Conservation (phyloP, 2,329 filamentous ascomycete species). For the Thielaviopsis populi region DNA sequence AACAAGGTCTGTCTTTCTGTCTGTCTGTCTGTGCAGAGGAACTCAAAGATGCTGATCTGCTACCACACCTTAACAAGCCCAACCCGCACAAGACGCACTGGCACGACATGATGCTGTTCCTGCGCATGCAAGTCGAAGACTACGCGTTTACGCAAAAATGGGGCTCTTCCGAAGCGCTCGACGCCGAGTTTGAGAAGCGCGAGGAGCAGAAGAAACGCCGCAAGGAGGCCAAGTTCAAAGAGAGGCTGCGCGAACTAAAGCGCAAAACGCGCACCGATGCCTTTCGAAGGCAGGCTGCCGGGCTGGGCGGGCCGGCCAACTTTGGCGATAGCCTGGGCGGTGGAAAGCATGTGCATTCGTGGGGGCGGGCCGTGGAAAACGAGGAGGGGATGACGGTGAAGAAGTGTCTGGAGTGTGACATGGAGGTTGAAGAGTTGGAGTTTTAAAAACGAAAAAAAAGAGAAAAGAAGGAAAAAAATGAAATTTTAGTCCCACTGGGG, state of each 20-base stretch:
- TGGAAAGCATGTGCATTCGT: conserved; percentile 76
- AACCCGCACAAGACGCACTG: conserved; percentile 94
- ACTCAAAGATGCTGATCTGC: conserved; percentile 69
- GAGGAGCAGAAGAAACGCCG: conserved; percentile 66
- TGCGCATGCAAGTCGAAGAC: conserved; percentile 85
- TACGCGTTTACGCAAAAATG: conserved; percentile 85
- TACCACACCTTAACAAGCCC: conserved; percentile 75
- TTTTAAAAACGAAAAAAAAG: conserved; percentile 28
- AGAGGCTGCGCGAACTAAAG: conserved; percentile 78
- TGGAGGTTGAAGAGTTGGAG: conserved; percentile 65
- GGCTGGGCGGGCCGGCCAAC: conserved; percentile 31
- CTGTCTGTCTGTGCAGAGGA: conserved; percentile 48
- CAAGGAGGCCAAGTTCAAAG: conserved; percentile 84
- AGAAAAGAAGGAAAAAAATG: neutral
- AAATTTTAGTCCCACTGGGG: conserved; percentile 15
- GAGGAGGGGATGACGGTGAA: conserved; percentile 64
- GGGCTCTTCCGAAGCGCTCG: conserved; percentile 72
- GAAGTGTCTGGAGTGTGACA: conserved; percentile 60
- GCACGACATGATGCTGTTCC: conserved; percentile 97
- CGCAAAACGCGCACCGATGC: conserved; percentile 85
- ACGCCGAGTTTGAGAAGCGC: conserved; percentile 73
- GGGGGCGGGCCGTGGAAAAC: conserved; percentile 55
- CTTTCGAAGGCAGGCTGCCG: conserved; percentile 56
- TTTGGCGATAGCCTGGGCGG: conserved; percentile 66
- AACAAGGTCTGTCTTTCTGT: neutral